Evolutionary conservation across 148 eudicot genomes (phyloP), one percentile per base, ranked within the genome.

Genomic region (Nepenthes mirabilis): DNA sequence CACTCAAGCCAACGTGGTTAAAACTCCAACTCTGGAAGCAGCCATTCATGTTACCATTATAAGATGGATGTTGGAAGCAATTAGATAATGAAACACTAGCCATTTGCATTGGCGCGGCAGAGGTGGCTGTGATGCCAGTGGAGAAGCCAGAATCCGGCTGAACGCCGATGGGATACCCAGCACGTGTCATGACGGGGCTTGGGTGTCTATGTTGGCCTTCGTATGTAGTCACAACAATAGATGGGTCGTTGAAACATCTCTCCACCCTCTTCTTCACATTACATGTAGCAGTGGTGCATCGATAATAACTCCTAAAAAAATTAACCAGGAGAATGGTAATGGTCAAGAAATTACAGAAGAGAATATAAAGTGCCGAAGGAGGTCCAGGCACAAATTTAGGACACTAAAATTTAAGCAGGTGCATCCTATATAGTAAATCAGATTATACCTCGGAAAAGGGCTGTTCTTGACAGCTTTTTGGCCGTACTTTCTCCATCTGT

Each of bases 201-300:
- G 81, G 88, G 72, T 91, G 97, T 8, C 76, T 82, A 77, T 91
- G 97, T 35, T 88, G 84, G 34, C 97, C 96, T 77, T 88, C 90
- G 47, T 91, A 91, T 2, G 97, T 91, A 2, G 97, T 91, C 13
- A 91, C 87, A 14, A 91, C 90, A 40, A 78, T 63, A 67, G 71
- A 70, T 9, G 96, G 88, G 33, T 91, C 95, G 66, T 45, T 71
- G 68, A 68, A 71, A 12, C 67, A 78, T 63, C 96, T 72, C 75
- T 91, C 97, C 40, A 91, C 96, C 68, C 96, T 82, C 65, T 91
- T 91, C 82, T 91, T 91, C 69, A 91, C 97, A 69, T 85, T 85
- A 63, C 97, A 91, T 34, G 82, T 54, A 34, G 76, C 72, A 68
- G 57, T 82, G 14, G 97, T 91, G 88, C 97, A 91, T 33, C 94